These are phyloP conservation scores for Microdochium nivale DNA, from an alignment of 2,329 filamentous ascomycete species.

Conservation along the genomic window DNA sequence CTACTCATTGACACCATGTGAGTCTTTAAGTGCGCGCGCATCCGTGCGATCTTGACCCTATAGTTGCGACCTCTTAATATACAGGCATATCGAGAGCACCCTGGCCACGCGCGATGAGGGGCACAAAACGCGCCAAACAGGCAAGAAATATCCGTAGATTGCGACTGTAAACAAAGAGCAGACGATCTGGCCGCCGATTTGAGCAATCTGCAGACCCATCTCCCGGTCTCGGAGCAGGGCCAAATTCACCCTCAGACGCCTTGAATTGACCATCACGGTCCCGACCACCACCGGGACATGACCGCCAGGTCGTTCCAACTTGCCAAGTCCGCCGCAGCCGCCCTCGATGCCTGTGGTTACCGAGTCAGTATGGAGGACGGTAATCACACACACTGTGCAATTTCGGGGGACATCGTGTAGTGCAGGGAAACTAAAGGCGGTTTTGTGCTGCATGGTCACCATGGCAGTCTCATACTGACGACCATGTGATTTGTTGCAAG, in stretches of 20 bases:
- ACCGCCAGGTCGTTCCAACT: background rate
- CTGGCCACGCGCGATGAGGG: background rate
- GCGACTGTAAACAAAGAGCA: background rate
- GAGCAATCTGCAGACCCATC: background rate
- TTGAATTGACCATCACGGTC: background rate
- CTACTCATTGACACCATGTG: too few relatives aligned
- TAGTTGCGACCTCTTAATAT: background rate
- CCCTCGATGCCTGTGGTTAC: background rate
- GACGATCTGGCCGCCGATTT: background rate
- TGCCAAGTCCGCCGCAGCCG: background rate
- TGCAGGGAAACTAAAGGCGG: too few relatives aligned
- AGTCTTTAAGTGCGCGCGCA: background rate
- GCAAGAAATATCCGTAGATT: background rate
- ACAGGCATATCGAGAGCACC: background rate
- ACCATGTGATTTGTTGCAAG: too few relatives aligned
- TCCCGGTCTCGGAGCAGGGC: too few relatives aligned
- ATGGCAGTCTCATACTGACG: too few relatives aligned
- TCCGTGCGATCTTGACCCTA: background rate
- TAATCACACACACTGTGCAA: background rate
- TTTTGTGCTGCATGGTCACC: too few relatives aligned
- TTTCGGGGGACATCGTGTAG: too few relatives aligned
- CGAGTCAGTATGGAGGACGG: background rate
- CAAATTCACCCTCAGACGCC: too few relatives aligned
- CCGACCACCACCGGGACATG: background rate
- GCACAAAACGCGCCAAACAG: background rate